phyloP scores from a whole-genome alignment of 1,139 yeast genomes.

The Torulaspora globosa region DNA sequence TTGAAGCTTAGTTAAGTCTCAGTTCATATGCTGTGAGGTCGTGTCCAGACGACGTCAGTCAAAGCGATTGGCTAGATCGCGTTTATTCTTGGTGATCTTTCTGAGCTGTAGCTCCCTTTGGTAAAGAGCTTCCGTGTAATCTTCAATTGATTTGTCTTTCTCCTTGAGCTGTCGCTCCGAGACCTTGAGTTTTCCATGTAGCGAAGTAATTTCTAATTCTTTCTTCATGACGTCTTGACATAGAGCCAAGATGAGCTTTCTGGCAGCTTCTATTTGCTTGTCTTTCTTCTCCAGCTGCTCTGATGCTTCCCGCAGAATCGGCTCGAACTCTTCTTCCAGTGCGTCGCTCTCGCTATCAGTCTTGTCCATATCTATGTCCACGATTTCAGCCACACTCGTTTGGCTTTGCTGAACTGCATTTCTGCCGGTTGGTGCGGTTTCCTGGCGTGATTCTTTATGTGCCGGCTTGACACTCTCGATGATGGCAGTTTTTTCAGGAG shows the following conservation, averaged over 20 bases:
- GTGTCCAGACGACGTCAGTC: neutral
- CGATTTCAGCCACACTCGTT: neutral
- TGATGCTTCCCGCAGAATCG: conserved; percentile 13
- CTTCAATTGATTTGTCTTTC: conserved; percentile 5
- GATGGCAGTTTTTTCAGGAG: neutral
- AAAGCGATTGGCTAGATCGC: neutral
- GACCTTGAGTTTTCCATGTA: conserved; percentile 18
- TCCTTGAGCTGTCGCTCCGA: conserved; percentile 6
- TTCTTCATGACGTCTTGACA: conserved; percentile 20
- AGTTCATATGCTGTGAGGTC: neutral
- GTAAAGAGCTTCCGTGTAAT: conserved; percentile 6
- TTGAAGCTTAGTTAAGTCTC: neutral
- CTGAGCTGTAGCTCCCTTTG: conserved; percentile 9
- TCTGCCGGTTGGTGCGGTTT: neutral
- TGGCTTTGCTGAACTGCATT: neutral
- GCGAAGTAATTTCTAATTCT: conserved; percentile 22
- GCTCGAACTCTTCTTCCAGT: conserved; percentile 7
- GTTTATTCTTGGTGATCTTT: neutral
- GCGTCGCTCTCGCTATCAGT: neutral
- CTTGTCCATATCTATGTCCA: neutral
- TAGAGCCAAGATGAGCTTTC: conserved; percentile 12
- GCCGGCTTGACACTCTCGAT: neutral
- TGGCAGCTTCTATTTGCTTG: conserved; percentile 11
- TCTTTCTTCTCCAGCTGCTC: conserved; percentile 13
- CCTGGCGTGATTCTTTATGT: neutral